These are phyloP conservation scores for Posidonia australis DNA, from an alignment of 106 monocot species.

Conservation along the genomic window DNA sequence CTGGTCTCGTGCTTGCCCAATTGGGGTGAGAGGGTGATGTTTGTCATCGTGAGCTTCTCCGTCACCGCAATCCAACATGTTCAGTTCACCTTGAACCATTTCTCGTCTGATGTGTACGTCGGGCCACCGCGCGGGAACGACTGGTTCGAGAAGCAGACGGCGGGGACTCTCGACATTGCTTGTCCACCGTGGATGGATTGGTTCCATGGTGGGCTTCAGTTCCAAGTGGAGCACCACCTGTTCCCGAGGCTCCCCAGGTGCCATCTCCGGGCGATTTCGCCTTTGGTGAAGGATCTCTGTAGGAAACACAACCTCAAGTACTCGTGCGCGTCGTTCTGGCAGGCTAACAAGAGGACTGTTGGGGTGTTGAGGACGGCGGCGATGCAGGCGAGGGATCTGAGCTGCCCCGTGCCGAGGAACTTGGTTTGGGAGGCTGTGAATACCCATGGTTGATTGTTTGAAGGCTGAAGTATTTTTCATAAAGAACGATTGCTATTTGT, in stretches of 20 bases:
- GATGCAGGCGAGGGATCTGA: conserved; percentile 37
- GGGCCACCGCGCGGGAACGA: conserved; percentile 40
- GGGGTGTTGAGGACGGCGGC: conserved; percentile 33
- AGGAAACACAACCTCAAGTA: conserved; percentile 42
- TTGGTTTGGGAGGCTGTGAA: conserved; percentile 57
- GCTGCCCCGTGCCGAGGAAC: conserved; percentile 27
- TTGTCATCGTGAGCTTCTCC: conserved; percentile 39
- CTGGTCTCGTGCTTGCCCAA: conserved; percentile 50
- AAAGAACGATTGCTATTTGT: no score
- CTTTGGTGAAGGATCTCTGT: conserved; percentile 36
- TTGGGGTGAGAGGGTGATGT: conserved; percentile 37
- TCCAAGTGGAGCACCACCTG: conserved; percentile 59
- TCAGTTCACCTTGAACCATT: conserved; percentile 2
- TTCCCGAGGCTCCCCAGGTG: conserved; percentile 49
- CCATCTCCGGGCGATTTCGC: conserved; percentile 32
- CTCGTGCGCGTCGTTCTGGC: conserved; percentile 23
- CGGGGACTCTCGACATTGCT: conserved; percentile 43
- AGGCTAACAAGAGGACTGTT: conserved; percentile 33
- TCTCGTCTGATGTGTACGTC: conserved; percentile 38
- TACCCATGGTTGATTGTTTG: conserved; percentile 41
- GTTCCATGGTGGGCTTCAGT: conserved; percentile 66
- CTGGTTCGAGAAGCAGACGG: conserved; percentile 69
- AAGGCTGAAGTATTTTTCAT: no score
- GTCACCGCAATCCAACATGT: conserved; percentile 55
- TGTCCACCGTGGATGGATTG: conserved; percentile 27